Evolutionary conservation across 257 asterid species (phyloP), one percentile per base, ranked within the genome.

Genomic region (Euphrasia confusa): DNA sequence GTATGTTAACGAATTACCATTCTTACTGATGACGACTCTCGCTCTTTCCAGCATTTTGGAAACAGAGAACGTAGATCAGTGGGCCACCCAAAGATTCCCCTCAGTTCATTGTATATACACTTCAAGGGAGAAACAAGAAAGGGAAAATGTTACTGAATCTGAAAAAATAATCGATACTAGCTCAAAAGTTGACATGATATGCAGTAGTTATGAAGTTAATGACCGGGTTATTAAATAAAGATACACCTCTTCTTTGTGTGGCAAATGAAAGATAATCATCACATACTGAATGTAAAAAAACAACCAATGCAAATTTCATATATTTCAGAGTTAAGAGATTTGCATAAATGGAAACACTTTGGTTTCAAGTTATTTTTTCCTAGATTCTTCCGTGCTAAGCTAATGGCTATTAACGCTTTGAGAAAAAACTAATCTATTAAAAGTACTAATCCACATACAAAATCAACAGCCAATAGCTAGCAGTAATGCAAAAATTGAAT

Each of bases 61-160:
- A 89, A 66, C 54, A 80, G 47, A 39, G 92, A 75, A 60, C 89
- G 84, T 15, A 91, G 69, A 67, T 88, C 95, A 61, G 83, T 63
- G 26, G 89, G 72, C 98, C 85, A 88, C 74, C 90, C 81, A 68
- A 84, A 75, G 72, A 83, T 59, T 7, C 92, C 94, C 66, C 81
- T 78, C 97, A 95, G 82, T 62, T 92, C 96, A 61, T 86, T 83
- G 82, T 84, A 84, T 72, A 92, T 83, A 70, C 83, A 86, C 99
- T 92, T 42, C 77, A 78, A 5, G 14, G 17, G 72, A 52, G 39
- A 37, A 33, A 76, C 97, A 95, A 83, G 45, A 26, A 54, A 59
- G 54, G 1, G 71, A 18, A 35, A 42, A 42, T 5, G 14, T 10
- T 10, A 42, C 13, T 42, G 3, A 58, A 50, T 21, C 6, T 54